These are phyloP conservation scores for Ulota crispa DNA, from an alignment of 225 moss, liverwort and hornwort species.

Conservation along the genomic window DNA sequence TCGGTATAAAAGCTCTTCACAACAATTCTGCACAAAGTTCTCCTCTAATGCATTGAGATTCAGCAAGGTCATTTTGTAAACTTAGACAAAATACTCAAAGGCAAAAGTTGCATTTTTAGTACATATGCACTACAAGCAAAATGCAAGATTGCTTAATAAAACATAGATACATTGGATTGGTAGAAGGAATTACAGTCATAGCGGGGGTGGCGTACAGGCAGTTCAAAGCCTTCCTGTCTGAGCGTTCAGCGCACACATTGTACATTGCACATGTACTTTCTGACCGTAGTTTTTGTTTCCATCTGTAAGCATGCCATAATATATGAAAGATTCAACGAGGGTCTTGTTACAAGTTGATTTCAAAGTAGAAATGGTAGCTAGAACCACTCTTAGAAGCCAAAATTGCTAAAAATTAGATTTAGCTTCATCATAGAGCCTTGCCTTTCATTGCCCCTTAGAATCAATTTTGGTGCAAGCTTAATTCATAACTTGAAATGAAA, in stretches of 20 bases:
- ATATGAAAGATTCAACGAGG: conserved; percentile 17
- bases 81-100: neutral
- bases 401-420: neutral
- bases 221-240: conserved; percentile 76
- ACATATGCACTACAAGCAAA: neutral
- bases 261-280: conserved; percentile 86
- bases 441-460: too few relatives aligned
- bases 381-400: neutral
- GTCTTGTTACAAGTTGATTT: neutral
- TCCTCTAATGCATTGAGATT: too few relatives aligned
- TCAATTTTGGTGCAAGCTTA: too few relatives aligned
- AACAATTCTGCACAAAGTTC: too few relatives aligned
- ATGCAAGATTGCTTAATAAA: neutral
- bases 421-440: conserved; percentile 13
- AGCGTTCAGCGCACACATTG: conserved; percentile 67
- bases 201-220: conserved; percentile 74
- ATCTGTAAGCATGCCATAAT: conserved; percentile 39
- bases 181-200: conserved; percentile 54
- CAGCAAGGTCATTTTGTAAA: too few relatives aligned
- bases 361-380: neutral
- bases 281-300: conserved; percentile 42
- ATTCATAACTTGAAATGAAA: too few relatives aligned
- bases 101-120: neutral
- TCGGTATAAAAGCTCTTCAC: too few relatives aligned
- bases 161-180: neutral